Evolutionary conservation across 1,284 basidiomycete genomes (phyloP), one percentile per base, ranked within the genome.

Genomic region (Hypsizygus ulmarius): DNA sequence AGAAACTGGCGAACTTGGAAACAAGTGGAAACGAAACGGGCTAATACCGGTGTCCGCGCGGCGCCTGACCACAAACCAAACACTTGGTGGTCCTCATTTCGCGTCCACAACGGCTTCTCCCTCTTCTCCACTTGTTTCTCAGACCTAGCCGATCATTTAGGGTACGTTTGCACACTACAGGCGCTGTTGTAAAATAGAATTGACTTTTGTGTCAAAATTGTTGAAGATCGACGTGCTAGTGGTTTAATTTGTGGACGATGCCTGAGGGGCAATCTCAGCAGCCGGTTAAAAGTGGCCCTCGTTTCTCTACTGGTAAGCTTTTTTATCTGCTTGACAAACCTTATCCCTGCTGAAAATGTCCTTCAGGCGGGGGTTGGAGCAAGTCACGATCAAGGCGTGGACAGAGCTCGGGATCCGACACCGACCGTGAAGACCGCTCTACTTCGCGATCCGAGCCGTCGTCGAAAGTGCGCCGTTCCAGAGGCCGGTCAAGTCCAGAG

Each of bases 321-420:
- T 16, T 28, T 21, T 10, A 28, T 6, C 36, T 14, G 21, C 16
- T 48, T 21, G 11, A n/a, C 28, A 25, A 27, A 10, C 11, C 43
- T 56, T 56, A 39, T 35, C 39, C 38, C 43, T 43, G 30, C 14
- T 40, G 34, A 49, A 48, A 25, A 18, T 39, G 14, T 33, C 21
- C 16, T 43, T 14, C 43, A 57, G 53, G 53, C 43, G 59, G 55
- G 15, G 60, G 56, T 12, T 63, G 62, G 61, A 50, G 56, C 21
- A 59, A 59, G 29, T 54, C 59, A 19, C 53, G 51, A 21, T 61
- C 62, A 15, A 51, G 58, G 41, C 46, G 59, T 40, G 61, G 58
- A 14, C 62, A 59, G 27, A 65, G 66, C 51, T 68, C 70, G 29
- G 70, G 71, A 54, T 70, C 71, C 14, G 70, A 69, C 43, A 73